phyloP scores from a whole-genome alignment of 345 rosid genomes.

The Salix arbutifolia region DNA sequence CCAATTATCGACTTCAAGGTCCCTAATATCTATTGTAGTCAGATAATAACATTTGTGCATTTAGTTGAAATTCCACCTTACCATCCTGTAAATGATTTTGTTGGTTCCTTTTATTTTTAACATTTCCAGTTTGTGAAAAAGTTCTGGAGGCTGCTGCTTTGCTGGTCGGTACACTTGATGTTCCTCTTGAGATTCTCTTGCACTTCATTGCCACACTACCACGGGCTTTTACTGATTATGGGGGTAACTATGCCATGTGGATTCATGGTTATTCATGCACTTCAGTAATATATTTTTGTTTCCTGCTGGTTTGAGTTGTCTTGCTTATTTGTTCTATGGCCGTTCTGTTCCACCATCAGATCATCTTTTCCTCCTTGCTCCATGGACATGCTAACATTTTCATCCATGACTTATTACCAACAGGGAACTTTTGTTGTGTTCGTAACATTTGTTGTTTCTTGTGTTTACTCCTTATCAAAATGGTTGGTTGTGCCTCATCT shows the following conservation, averaged over 20 bases:
- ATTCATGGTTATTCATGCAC: neutral
- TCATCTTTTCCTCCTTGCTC: neutral
- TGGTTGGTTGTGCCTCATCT: neutral
- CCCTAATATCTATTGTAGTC: constrained; percentile 22
- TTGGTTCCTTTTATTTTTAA: constrained; percentile 5
- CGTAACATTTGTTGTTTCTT: neutral
- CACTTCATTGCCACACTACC: constrained; percentile 75
- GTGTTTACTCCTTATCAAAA: neutral
- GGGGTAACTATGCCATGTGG: constrained; percentile 43
- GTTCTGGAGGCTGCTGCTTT: constrained; percentile 62
- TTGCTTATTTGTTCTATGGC: neutral
- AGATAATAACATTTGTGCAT: constrained; percentile 13
- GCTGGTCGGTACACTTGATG: constrained; percentile 41
- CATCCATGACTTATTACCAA: neutral
- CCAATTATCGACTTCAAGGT: constrained; percentile 87
- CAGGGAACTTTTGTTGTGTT: neutral
- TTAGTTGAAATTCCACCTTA: constrained; percentile 3
- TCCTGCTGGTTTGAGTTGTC: neutral
- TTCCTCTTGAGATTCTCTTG: constrained; percentile 67
- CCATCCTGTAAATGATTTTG: neutral
- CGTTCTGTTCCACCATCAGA: neutral
- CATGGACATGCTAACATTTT: neutral
- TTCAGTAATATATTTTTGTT: neutral
- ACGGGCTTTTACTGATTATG: constrained; percentile 67
- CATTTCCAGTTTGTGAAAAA: constrained; percentile 55